phyloP scores from a whole-genome alignment of 129 eudicot species.

The Smallanthus sonchifolius region DNA sequence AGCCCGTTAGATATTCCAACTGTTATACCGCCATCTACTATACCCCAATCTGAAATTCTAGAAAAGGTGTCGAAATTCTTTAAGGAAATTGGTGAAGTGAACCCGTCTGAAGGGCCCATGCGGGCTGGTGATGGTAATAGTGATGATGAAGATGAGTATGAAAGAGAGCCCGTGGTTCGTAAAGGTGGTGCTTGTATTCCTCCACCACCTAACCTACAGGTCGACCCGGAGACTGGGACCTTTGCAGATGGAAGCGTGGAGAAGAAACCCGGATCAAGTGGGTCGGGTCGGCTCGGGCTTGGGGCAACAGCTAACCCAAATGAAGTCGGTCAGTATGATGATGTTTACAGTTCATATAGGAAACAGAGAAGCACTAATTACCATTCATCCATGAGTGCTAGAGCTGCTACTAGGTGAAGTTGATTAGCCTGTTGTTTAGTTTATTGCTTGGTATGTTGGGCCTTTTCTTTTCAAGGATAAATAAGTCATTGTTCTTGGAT shows the following conservation, averaged over 20 bases:
- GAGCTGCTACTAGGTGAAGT: conserved; percentile 67
- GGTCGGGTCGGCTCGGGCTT: conserved; percentile 82
- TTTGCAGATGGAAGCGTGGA: conserved; percentile 66
- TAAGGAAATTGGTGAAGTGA: conserved; percentile 83
- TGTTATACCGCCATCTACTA: conserved; percentile 71
- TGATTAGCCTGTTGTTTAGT: conserved; percentile 8
- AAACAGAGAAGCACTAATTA: conserved; percentile 89
- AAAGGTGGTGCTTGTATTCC: conserved; percentile 98
- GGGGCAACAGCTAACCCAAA: conserved; percentile 88
- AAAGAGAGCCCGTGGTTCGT: conserved; percentile 60
- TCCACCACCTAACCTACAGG: conserved; percentile 79
- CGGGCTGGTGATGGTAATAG: conserved; percentile 36
- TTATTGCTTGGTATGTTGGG: conserved; percentile 9
- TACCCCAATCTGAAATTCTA: conserved; percentile 66
- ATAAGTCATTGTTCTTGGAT: not conserved
- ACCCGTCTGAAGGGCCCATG: conserved; percentile 93
- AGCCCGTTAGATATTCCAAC: conserved; percentile 97
- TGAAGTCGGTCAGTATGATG: conserved; percentile 89
- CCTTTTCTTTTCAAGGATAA: not conserved
- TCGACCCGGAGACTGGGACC: conserved; percentile 71
- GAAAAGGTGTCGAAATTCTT: conserved; percentile 84
- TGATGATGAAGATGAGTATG: conserved; percentile 65
- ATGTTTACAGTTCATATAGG: conserved; percentile 87
- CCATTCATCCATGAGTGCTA: conserved; percentile 88
- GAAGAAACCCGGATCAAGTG: conserved; percentile 59